Evolutionary conservation across 2,329 filamentous ascomycete species (phyloP), one percentile per base, ranked within the genome.

Genomic region (Decorospora gaudefroyi): DNA sequence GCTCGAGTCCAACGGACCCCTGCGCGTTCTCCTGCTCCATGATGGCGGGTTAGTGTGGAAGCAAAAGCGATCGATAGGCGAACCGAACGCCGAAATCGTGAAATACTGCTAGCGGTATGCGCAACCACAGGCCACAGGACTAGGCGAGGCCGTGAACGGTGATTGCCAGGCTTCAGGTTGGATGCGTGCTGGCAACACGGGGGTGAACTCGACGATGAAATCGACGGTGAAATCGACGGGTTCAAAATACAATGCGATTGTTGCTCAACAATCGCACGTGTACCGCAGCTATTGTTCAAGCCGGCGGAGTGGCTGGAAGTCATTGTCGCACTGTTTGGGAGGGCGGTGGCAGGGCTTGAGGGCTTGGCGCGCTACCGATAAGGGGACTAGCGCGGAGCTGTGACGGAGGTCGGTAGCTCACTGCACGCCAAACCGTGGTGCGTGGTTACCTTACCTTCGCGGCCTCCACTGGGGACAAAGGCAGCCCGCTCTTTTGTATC

Each of bases 1-100:
- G 74, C 59, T 87, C 83, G 34, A 70, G 51, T 16, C 48, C 58
- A 18, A 25, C 47, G 13, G 42, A 38, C 15, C 48, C 33, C 33
- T 47, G 19, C 19, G 49, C 30, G 34, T 39, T 22, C 19, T 41
- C 21, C 30, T 48, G 50, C 16, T 51, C 54, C 62, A 64, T 67
- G 39, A 30, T 42, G 45, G 32, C n/a, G 32, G 19, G 21, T 50
- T 29, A 35, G 42, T 23, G 31, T 32, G n/a, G 13, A 12, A 19
- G 17, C 19, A 4, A 15, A 40, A 23, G 21, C 21, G 10, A 23
- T 23, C 10, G 21, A 23, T 23, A 23, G 21, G 6, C 21, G 6
- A 23, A 23, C 21, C 10, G 21, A 23, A 23, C 21, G 21, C 21
- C 21, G 21, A 23, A 23, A 6, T 10, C 6, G 21, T 6, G 21